Evolutionary conservation across 2,329 filamentous ascomycete species (phyloP).

Genomic region (Alternaria ethzedia): DNA sequence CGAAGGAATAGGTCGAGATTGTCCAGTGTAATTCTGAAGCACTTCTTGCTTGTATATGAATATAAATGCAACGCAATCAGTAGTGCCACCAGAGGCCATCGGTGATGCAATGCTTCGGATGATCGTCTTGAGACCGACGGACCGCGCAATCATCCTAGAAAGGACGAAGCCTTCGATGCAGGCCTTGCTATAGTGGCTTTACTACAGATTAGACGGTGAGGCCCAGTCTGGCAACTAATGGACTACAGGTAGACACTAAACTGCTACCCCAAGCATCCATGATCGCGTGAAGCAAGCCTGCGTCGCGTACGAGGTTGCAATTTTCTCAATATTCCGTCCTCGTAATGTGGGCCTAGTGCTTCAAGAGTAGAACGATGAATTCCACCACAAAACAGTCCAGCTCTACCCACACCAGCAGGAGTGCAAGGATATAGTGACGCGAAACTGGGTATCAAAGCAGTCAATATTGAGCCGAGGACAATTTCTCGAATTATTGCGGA

Average conservation of each 20-base stretch:
- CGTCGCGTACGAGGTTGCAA: conserved; percentile 10
- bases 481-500: not conserved
- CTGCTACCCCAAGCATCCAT: not conserved
- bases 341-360: conserved; percentile 16
- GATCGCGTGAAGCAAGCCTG: not conserved
- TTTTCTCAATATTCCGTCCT: conserved; percentile 20
- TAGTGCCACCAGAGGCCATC: conserved; percentile 10
- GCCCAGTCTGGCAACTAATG: not conserved
- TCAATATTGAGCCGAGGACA: not conserved
- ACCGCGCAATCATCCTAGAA: conserved; percentile 16
- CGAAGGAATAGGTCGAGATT: conserved; percentile 1
- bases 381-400: not conserved
- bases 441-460: not conserved
- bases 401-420: not conserved
- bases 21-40: not conserved
- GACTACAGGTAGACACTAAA: not conserved
- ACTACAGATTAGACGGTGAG: conserved; percentile 2
- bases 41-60: conserved; percentile 8
- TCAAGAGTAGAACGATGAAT: not conserved
- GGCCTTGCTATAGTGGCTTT: conserved; percentile 2
- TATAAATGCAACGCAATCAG: conserved; percentile 12
- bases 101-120: conserved; percentile 20
- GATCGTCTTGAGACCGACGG: conserved; percentile 17
- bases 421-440: not conserved
- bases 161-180: conserved; percentile 17